Percentiles rank a stretch among this genome's conserved stretches.
Evolutionary conservation across 164 flowering plant species (phyloP).

Genomic region (Taxillus chinensis): DNA sequence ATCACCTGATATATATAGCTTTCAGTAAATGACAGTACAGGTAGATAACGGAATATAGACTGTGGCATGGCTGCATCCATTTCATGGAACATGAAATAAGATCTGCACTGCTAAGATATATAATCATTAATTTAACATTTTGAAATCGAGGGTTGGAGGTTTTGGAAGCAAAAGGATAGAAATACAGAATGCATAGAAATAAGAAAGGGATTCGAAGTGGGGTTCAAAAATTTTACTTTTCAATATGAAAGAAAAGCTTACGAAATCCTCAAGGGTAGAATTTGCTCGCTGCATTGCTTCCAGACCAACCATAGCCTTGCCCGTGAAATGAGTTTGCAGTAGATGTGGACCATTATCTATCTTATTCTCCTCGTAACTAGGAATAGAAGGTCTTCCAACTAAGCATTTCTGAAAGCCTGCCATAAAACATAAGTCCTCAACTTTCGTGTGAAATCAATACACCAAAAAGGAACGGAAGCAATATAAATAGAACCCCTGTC

Average conservation of each 20-base stretch:
- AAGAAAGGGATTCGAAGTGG: too few relatives aligned
- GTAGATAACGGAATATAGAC: conserved; percentile 60
- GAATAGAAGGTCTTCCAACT: conserved; percentile 9
- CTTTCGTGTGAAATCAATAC: not conserved
- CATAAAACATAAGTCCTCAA: conserved; percentile 1
- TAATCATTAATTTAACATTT: not conserved
- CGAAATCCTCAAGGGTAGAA: conserved; percentile 97
- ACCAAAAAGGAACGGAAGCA: not conserved
- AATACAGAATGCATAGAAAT: too few relatives aligned
- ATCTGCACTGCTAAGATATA: conserved; percentile 65
- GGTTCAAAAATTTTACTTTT: not conserved
- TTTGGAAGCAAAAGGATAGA: too few relatives aligned
- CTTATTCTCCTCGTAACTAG: conserved; percentile 7
- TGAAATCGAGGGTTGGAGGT: too few relatives aligned
- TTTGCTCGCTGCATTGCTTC: conserved; percentile 83
- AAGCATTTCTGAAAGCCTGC: conserved; percentile 18
- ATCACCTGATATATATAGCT: conserved; percentile 90
- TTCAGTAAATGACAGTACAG: conserved; percentile 78
- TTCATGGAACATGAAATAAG: conserved; percentile 91
- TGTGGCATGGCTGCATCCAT: conserved; percentile 63
- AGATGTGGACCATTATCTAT: conserved; percentile 5
- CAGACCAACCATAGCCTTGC: conserved; percentile 49
- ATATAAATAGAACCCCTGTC: too few relatives aligned
- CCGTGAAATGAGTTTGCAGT: conserved; percentile 12
- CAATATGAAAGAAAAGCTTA: conserved; percentile 27